These are phyloP conservation scores for Blastobotrys buckinghamii DNA, from an alignment of 1,139 yeast species.

Conservation along the genomic window DNA sequence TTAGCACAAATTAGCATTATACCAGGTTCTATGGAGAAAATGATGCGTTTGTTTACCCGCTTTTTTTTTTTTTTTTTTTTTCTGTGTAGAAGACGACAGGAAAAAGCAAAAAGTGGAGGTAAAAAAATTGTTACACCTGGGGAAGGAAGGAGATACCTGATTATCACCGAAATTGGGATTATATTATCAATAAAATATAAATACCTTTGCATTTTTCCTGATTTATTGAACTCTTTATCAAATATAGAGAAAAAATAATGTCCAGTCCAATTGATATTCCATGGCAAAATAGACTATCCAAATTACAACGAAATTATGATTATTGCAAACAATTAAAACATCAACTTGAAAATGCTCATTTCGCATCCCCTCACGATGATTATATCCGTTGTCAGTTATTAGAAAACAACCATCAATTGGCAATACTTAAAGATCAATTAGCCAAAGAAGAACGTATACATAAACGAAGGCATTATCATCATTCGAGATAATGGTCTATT, in stretches of 20 bases:
- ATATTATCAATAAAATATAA: no score
- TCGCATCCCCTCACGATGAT: conserved; percentile 4
- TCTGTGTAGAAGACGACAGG: background rate
- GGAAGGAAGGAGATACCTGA: no score
- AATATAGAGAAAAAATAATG: no score
- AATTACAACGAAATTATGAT: conserved; percentile 5
- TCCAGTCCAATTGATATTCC: conserved; percentile 13
- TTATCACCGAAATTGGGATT: no score
- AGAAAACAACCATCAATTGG: conserved; percentile 10
- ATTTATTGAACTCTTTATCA: no score
- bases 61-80: no score
- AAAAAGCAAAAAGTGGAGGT: no score
- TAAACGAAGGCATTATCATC: background rate
- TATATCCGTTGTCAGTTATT: conserved; percentile 7
- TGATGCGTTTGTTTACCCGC: no score
- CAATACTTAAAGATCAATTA: conserved; percentile 8
- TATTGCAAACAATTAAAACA: conserved; percentile 5
- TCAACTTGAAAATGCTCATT: conserved; percentile 6
- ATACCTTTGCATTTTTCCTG: background rate
- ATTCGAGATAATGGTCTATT: no score
- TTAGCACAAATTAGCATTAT: no score
- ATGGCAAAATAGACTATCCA: conserved; percentile 9
- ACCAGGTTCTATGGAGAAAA: no score
- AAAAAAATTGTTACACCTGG: no score
- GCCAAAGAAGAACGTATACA: conserved; percentile 6